phyloP scores from a whole-genome alignment of 2,329 filamentous ascomycete genomes.

The Ceratocystis papillata region DNA sequence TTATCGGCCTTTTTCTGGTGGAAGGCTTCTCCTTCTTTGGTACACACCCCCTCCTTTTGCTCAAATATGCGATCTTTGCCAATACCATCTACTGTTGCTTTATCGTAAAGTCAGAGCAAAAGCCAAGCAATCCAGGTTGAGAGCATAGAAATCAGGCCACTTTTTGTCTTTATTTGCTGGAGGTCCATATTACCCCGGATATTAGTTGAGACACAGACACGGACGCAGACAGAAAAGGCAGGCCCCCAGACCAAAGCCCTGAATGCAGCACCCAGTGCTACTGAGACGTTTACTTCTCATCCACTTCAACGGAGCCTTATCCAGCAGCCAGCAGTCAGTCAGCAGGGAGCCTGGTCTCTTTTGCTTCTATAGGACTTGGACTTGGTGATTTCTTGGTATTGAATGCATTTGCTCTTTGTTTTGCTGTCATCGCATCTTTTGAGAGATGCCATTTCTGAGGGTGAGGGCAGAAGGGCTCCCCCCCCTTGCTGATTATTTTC shows the following conservation, averaged over 20 bases:
- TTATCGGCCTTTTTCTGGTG: too few species aligned
- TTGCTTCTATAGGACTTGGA: too few species aligned
- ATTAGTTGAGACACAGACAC: neutral
- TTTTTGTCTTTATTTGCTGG: neutral
- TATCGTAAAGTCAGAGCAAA: neutral
- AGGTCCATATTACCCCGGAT: neutral
- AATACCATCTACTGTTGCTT: too few species aligned
- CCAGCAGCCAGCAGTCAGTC: too few species aligned
- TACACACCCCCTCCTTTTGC: too few species aligned
- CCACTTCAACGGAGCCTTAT: neutral
- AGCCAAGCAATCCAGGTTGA: neutral
- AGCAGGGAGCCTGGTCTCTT: too few species aligned
- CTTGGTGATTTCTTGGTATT: neutral
- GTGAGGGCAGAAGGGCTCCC: neutral
- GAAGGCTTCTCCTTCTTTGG: too few species aligned
- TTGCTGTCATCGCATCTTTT: conserved; percentile 9
- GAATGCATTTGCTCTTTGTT: neutral
- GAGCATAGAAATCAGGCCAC: neutral
- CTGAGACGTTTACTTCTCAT: neutral
- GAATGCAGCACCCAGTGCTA: neutral
- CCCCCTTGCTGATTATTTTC: neutral
- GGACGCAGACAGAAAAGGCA: neutral
- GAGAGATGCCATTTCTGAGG: neutral
- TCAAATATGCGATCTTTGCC: too few species aligned
- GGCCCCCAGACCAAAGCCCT: too few species aligned